Conservation (phyloP, 225 moss, liverwort and hornwort species). For the Neckera pumila region DNA sequence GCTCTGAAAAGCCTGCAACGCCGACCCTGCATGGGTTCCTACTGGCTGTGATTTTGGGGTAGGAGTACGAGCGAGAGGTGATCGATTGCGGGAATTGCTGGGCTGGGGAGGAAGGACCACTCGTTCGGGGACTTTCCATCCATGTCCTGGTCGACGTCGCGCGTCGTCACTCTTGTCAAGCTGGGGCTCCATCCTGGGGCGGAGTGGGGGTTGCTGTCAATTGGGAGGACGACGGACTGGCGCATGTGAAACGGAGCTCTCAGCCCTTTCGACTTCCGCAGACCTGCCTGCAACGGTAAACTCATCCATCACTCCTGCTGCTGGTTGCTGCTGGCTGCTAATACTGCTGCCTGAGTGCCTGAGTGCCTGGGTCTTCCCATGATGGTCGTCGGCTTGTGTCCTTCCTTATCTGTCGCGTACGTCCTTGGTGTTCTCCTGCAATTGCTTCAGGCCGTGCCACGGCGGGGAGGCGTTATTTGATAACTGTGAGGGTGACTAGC, state of each 20-base stretch:
- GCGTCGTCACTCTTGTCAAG: neutral
- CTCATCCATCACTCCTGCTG: neutral
- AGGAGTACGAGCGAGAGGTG: neutral
- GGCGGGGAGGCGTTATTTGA: neutral
- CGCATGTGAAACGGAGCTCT: constrained; percentile 18
- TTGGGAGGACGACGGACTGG: neutral
- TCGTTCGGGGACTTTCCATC: neutral
- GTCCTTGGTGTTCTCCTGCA: neutral
- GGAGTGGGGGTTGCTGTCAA: constrained; percentile 1
- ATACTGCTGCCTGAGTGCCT: neutral
- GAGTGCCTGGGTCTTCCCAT: constrained; percentile 9
- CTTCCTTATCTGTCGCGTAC: constrained; percentile 5
- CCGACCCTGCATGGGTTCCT: neutral
- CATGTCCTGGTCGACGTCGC: constrained; percentile 6
- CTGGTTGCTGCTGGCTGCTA: neutral
- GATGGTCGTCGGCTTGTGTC: constrained; percentile 2
- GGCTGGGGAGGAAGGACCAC: neutral
- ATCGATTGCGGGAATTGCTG: neutral
- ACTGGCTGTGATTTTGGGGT: neutral
- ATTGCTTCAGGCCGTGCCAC: neutral
- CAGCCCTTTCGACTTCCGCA: constrained; percentile 8
- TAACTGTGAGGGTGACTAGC: neutral
- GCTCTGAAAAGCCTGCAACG: neutral
- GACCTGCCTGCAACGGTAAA: constrained; percentile 24
- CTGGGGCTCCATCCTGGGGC: neutral